Evolutionary conservation across 2,329 filamentous ascomycete genomes (phyloP).

Genomic region (Graphiopsis chlorocephala): DNA sequence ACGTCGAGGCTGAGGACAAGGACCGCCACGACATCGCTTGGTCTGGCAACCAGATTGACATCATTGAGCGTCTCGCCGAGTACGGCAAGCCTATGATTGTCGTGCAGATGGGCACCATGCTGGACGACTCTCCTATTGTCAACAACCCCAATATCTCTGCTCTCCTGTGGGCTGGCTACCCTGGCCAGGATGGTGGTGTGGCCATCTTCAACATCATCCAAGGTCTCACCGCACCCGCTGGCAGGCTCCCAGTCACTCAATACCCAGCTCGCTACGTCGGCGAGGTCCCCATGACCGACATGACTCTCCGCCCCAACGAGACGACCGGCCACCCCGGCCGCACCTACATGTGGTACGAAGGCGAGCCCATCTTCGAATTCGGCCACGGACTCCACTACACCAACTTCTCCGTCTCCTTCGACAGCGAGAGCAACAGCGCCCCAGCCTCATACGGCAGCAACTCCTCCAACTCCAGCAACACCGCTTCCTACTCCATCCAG

Average conservation of each 20-base stretch:
- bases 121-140: conserved; percentile 53
- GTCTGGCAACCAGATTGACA: conserved; percentile 50
- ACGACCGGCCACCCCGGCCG: conserved; percentile 47
- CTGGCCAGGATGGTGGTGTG: conserved; percentile 58
- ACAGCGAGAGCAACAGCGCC: conserved; percentile 1
- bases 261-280: conserved; percentile 54
- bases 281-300: conserved; percentile 54
- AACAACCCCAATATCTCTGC: conserved; percentile 49
- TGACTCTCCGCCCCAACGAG: conserved; percentile 51
- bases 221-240: conserved; percentile 51
- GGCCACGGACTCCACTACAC: conserved; percentile 60
- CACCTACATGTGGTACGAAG: conserved; percentile 59
- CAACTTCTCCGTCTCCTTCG: conserved; percentile 42
- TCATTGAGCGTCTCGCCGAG: conserved; percentile 49
- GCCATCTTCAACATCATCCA: conserved; percentile 56
- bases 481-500: conserved; percentile 34
- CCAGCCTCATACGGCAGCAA: conserved; percentile 16
- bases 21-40: conserved; percentile 54
- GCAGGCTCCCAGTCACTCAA: conserved; percentile 54
- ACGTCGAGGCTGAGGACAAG: conserved; percentile 51
- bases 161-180: conserved; percentile 59
- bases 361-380: conserved; percentile 51
- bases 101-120: conserved; percentile 50
- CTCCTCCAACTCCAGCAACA: conserved; percentile 19
- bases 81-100: conserved; percentile 52